A percentile compares a stretch with the other conserved stretches of the same genome.
Evolutionary conservation across 106 monocot genomes (phyloP).

Genomic region (Hemerocallis citrina): DNA sequence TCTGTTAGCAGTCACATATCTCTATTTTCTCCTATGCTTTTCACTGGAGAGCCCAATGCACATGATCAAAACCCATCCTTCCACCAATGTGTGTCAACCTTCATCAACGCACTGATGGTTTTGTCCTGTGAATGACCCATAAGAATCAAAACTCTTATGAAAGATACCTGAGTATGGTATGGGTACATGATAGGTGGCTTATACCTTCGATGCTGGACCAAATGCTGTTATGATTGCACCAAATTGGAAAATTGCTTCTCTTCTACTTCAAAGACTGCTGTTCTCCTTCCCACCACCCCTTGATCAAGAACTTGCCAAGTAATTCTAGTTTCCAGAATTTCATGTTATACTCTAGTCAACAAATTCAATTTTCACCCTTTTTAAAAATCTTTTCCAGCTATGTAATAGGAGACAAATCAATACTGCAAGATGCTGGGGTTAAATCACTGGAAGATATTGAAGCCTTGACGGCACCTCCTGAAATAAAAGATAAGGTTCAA

Average conservation of each 20-base stretch:
- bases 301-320: slow-evolving; percentile 55
- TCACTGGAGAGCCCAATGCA: no score
- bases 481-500: slow-evolving; percentile 34
- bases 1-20: no score
- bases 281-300: slow-evolving; percentile 74
- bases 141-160: not conserved
- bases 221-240: slow-evolving; percentile 84
- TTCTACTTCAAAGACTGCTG: slow-evolving; percentile 71
- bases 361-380: not conserved
- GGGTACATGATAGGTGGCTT: slow-evolving; percentile 49
- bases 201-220: slow-evolving; percentile 95
- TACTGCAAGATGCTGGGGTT: slow-evolving; percentile 73
- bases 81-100: no score
- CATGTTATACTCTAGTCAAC: not conserved
- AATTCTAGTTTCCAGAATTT: not conserved
- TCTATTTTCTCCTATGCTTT: no score
- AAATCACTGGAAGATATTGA: slow-evolving; percentile 51
- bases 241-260: slow-evolving; percentile 44
- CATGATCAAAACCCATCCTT: no score
- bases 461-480: slow-evolving; percentile 51
- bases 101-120: no score
- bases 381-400: slow-evolving; percentile 35
- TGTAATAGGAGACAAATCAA: slow-evolving; percentile 64
- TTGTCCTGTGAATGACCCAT: not conserved
- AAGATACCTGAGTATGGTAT: slow-evolving; percentile 1